Evolutionary conservation across 73 alveolate genomes (phyloP).

Genomic region (Paramecium sonneborni): DNA sequence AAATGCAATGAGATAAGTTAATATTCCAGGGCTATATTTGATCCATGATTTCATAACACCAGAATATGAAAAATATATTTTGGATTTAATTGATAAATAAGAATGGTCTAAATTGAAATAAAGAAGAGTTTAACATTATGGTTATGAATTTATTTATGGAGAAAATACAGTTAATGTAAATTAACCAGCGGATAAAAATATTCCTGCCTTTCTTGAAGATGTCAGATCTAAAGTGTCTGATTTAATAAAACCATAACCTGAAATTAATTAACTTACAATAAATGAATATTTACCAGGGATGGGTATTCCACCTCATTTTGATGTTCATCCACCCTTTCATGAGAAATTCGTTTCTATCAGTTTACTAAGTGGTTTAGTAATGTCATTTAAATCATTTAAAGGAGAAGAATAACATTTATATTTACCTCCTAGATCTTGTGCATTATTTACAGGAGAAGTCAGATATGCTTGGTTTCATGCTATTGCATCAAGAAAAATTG

Average conservation of each 20-base stretch:
- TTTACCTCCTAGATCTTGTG: slow-evolving; percentile 75
- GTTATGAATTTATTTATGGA: slow-evolving; percentile 86
- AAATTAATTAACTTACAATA: slow-evolving; percentile 74
- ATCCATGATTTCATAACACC: slow-evolving; percentile 77
- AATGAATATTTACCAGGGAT: slow-evolving; percentile 84
- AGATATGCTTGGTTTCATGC: slow-evolving; percentile 83
- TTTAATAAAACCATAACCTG: slow-evolving; percentile 43
- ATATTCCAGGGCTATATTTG: slow-evolving; percentile 77
- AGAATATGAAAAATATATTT: slow-evolving; percentile 75
- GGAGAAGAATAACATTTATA: slow-evolving; percentile 73
- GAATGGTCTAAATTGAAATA: slow-evolving; percentile 75
- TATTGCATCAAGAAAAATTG: slow-evolving; percentile 80
- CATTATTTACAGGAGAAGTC: slow-evolving; percentile 79
- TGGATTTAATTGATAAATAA: slow-evolving; percentile 67
- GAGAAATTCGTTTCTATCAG: slow-evolving; percentile 74
- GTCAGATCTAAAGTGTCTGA: slow-evolving; percentile 57
- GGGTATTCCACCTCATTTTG: slow-evolving; percentile 90
- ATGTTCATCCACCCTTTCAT: slow-evolving; percentile 87
- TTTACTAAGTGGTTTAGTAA: slow-evolving; percentile 74
- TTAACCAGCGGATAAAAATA: slow-evolving; percentile 5
- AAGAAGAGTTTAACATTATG: slow-evolving; percentile 87
- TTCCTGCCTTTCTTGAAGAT: slow-evolving; percentile 60
- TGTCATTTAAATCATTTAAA: slow-evolving; percentile 77
- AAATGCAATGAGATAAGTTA: slow-evolving; percentile 58
- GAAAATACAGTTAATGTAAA: slow-evolving; percentile 67